A percentile compares a stretch with the other conserved stretches of the same genome.
Evolutionary conservation across 2,329 filamentous ascomycete species (phyloP).

Genomic region (Colletotrichum cereale): DNA sequence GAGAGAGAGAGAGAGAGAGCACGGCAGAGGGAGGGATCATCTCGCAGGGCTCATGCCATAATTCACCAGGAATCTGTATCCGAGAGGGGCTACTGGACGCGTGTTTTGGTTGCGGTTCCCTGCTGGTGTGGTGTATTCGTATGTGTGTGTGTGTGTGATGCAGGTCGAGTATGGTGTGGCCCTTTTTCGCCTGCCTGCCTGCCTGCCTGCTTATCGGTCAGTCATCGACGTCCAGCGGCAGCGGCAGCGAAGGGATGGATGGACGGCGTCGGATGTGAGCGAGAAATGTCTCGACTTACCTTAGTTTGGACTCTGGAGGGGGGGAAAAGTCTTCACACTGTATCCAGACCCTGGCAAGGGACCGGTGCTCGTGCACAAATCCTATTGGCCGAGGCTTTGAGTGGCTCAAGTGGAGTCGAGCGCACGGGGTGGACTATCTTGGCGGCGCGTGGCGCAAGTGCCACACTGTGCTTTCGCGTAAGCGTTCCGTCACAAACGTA

Average conservation of each 20-base stretch:
- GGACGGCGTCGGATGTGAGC: constrained; percentile 11
- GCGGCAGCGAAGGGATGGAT: constrained; percentile 1
- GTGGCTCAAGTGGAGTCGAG: constrained; percentile 19
- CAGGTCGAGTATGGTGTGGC: neutral
- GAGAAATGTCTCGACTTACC: constrained; percentile 8
- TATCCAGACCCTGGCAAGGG: constrained; percentile 27
- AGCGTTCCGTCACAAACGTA: constrained; percentile 25
- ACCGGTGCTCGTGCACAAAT: neutral
- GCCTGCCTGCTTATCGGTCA: constrained; percentile 7
- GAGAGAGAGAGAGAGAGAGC: neutral
- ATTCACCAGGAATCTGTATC: constrained; percentile 9
- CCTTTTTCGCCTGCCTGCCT: neutral
- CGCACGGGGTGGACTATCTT: constrained; percentile 28
- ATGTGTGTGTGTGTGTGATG: neutral
- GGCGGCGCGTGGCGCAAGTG: constrained; percentile 36
- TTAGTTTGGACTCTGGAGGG: neutral
- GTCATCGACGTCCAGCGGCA: neutral
- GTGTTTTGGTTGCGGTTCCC: constrained; percentile 19
- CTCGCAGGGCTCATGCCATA: constrained; percentile 28
- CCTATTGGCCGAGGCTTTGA: constrained; percentile 14
- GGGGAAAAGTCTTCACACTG: constrained; percentile 18
- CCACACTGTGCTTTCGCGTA: constrained; percentile 38
- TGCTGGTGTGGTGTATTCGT: constrained; percentile 1
- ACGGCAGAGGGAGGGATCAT: constrained; percentile 9
- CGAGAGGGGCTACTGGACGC: constrained; percentile 4